Percentiles rank a stretch among this genome's conserved stretches.
Evolutionary conservation across 2,329 filamentous ascomycete genomes (phyloP).

Genomic region (Calonectria honghensis): DNA sequence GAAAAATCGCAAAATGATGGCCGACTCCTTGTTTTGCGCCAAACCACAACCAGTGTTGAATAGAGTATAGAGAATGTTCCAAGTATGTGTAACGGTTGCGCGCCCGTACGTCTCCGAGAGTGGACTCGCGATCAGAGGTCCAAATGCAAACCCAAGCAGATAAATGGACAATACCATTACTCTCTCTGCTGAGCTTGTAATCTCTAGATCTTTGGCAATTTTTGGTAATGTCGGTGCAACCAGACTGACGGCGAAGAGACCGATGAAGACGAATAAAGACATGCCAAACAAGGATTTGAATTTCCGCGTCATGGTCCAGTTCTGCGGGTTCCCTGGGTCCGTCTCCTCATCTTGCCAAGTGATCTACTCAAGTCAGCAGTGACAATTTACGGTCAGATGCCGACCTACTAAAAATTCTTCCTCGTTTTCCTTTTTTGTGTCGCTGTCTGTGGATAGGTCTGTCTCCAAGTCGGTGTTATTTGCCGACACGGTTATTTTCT

Average conservation of each 20-base stretch:
- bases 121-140: background rate
- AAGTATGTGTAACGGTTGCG: background rate
- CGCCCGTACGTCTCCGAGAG: slow-evolving; percentile 6
- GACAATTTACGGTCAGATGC: background rate
- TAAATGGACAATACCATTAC: slow-evolving; percentile 3
- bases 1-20: background rate
- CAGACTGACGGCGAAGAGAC: slow-evolving; percentile 1
- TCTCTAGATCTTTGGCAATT: background rate
- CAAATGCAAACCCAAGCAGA: background rate
- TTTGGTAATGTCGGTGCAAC: slow-evolving; percentile 1
- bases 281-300: slow-evolving; percentile 2
- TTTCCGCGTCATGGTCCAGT: slow-evolving; percentile 13
- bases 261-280: background rate
- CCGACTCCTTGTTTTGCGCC: background rate
- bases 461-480: background rate
- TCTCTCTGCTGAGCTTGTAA: background rate
- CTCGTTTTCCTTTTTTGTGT: background rate
- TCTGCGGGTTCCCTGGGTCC: background rate
- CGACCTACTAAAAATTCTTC: background rate
- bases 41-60: background rate
- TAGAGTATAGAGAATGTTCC: slow-evolving; percentile 3
- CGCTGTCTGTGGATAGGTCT: background rate
- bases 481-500: background rate
- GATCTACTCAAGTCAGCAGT: background rate
- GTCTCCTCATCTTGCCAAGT: slow-evolving; percentile 11